Percentiles rank a stretch among this genome's conserved stretches.
Evolutionary conservation across 2,329 filamentous ascomycete genomes (phyloP).

Genomic region (Clarireedia hainanense): DNA sequence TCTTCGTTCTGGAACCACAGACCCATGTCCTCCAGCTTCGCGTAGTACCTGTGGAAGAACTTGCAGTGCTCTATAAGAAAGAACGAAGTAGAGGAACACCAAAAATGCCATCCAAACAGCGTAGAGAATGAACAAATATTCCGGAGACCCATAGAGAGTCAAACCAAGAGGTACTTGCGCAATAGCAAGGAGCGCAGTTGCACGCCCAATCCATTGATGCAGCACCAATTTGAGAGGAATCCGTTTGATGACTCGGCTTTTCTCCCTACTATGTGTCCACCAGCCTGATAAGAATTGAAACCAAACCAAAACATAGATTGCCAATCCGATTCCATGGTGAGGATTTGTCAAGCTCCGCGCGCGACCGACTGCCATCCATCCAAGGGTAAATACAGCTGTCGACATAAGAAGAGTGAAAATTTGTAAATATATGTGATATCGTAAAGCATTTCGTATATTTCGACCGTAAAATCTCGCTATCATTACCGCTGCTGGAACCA

Average conservation of each 20-base stretch:
- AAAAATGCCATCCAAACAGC: slow-evolving; percentile 69
- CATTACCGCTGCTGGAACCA: slow-evolving; percentile 68
- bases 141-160: slow-evolving; percentile 85
- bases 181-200: slow-evolving; percentile 72
- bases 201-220: slow-evolving; percentile 81
- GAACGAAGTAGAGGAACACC: slow-evolving; percentile 67
- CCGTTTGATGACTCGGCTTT: slow-evolving; percentile 39
- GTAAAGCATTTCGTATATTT: slow-evolving; percentile 52
- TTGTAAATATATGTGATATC: slow-evolving; percentile 67
- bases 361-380: slow-evolving; percentile 71
- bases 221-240: slow-evolving; percentile 35
- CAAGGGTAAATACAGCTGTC: slow-evolving; percentile 65
- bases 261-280: slow-evolving; percentile 39
- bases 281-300: slow-evolving; percentile 64
- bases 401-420: slow-evolving; percentile 59
- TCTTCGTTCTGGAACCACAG: slow-evolving; percentile 40
- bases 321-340: slow-evolving; percentile 76
- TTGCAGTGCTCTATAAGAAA: slow-evolving; percentile 62
- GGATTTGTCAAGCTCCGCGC: slow-evolving; percentile 68
- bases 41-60: slow-evolving; percentile 33
- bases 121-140: slow-evolving; percentile 77
- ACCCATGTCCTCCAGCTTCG: slow-evolving; percentile 29
- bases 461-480: slow-evolving; percentile 62
- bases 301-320: slow-evolving; percentile 66
- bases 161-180: slow-evolving; percentile 83